A percentile compares a stretch with the other conserved stretches of the same genome.
These are phyloP conservation scores for Maudiozyma humilis DNA, from an alignment of 1,139 yeast genomes.

Conservation along the genomic window DNA sequence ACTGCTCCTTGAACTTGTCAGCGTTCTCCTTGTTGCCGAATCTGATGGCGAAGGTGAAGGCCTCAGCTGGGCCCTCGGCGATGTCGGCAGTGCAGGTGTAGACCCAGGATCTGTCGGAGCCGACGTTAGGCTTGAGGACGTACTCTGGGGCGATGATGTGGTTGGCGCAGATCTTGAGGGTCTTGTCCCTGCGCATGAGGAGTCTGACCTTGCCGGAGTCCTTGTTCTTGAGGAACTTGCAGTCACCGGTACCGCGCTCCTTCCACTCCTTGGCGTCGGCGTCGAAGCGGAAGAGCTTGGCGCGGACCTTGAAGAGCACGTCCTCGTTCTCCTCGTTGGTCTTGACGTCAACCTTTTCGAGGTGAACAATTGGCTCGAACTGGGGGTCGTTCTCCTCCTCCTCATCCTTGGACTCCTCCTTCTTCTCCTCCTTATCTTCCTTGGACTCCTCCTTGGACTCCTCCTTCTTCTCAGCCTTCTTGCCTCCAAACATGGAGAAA, in stretches of 20 bases:
- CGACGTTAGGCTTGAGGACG: slow-evolving; percentile 83
- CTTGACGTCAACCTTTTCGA: slow-evolving; percentile 92
- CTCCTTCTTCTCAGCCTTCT: slow-evolving; percentile 48
- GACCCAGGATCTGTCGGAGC: slow-evolving; percentile 98
- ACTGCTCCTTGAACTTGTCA: slow-evolving; percentile 86
- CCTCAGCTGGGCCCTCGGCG: slow-evolving; percentile 93
- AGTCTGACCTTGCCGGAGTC: slow-evolving; percentile 72
- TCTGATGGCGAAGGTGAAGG: slow-evolving; percentile 92
- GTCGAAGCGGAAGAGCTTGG: slow-evolving; percentile 88
- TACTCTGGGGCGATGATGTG: slow-evolving; percentile 84
- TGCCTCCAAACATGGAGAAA: slow-evolving; percentile 88
- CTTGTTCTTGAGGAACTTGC: slow-evolving; percentile 87
- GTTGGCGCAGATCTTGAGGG: slow-evolving; percentile 95
- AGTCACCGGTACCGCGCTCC: slow-evolving; percentile 99
- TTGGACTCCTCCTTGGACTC: slow-evolving; percentile 32
- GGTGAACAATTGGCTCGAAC: slow-evolving; percentile 90
- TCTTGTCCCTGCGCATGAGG: slow-evolving; percentile 98
- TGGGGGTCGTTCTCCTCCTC: slow-evolving; percentile 92
- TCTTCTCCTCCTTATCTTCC: slow-evolving; percentile 31
- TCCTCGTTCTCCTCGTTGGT: slow-evolving; percentile 96
- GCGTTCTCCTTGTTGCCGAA: slow-evolving; percentile 97
- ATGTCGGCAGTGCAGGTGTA: slow-evolving; percentile 90
- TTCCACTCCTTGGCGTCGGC: slow-evolving; percentile 89
- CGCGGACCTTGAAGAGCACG: slow-evolving; percentile 78
- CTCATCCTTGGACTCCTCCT: slow-evolving; percentile 40